A percentile compares a stretch with the other conserved stretches of the same genome.
Evolutionary conservation across 176 grass and related monocot species (phyloP).

Genomic region (Phragmites australis): DNA sequence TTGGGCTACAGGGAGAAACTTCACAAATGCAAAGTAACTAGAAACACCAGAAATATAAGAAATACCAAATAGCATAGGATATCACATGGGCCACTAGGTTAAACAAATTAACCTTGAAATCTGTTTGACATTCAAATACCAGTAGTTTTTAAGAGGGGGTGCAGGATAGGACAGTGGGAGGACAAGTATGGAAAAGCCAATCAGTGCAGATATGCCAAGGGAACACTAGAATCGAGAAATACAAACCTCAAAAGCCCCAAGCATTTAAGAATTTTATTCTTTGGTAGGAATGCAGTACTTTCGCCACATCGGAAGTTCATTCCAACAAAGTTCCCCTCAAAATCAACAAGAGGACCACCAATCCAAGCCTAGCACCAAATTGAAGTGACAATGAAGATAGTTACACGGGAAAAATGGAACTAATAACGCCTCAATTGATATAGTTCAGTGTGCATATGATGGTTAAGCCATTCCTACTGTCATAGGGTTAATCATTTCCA

Average conservation of each 20-base stretch:
- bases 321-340: slow-evolving; percentile 1
- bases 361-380: slow-evolving; percentile 1
- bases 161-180: not conserved
- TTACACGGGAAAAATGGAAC: not conserved
- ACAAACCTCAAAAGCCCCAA: not conserved
- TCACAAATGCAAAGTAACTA: slow-evolving; percentile 2
- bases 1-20: not conserved
- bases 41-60: not conserved
- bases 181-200: not conserved
- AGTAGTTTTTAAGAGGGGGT: not conserved
- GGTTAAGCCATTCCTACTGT: not conserved
- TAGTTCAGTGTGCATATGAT: not conserved
- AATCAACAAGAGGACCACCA: not conserved
- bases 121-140: not conserved
- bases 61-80: not conserved
- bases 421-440: not conserved
- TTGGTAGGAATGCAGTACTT: not conserved
- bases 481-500: not conserved
- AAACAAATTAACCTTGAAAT: too few species aligned
- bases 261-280: not conserved
- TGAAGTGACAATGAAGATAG: not conserved
- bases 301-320: not conserved
- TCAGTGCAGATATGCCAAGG: not conserved
- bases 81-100: too few species aligned
- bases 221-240: not conserved